Evolutionary conservation across 495 filamentous ascomycete species (phyloP), one percentile per base, ranked within the genome.

Genomic region (Lepidopterella palustris): DNA sequence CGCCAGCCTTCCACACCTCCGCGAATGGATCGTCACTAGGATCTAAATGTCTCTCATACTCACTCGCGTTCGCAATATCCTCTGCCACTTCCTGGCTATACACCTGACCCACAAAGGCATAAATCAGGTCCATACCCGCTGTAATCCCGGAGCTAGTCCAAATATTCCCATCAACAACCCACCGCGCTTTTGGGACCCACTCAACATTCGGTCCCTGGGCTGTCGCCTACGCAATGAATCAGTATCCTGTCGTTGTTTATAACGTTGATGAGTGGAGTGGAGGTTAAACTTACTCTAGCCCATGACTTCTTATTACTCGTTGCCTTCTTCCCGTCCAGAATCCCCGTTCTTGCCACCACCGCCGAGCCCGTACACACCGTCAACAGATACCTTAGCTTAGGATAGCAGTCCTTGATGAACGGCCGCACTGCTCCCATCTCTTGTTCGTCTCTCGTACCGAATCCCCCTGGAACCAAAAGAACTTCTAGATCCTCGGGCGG

Each of bases 91-190:
- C 65, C 62, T 67, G 57, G 8, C 80, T 78, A 67, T 72, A 83
- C 24, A 77, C 60, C 15, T 72, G 62, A 21, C 47, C 70, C 13
- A 84, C 64, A 62, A 78, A 84, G 1, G 82, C 81, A 61, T 76
- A 75, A 51, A 76, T 80, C 39, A 80, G 75, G 75, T 89, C 86
- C n/a, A 86, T 83, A 0, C 85, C 86, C n/a, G 82, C 80, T 42
- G 75, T 79, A 0, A 86, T 71, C 1, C 83, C 85, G 0, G 82
- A 81, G 0, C 77, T 76, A 9, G 82, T 86, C 85, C 86, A 90
- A 0, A 87, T 62, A 63, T 86, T 84, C 18, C 84, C 85, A 71
- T 86, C 84, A 4, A 68, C 62, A 0, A 84, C 80, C 86, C 86
- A 89, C 53, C 87, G 70, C 21, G 87, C 86, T 27, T 71, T 70